Conservation (phyloP, 306 rosid genomes). For the Malus asiatica region DNA sequence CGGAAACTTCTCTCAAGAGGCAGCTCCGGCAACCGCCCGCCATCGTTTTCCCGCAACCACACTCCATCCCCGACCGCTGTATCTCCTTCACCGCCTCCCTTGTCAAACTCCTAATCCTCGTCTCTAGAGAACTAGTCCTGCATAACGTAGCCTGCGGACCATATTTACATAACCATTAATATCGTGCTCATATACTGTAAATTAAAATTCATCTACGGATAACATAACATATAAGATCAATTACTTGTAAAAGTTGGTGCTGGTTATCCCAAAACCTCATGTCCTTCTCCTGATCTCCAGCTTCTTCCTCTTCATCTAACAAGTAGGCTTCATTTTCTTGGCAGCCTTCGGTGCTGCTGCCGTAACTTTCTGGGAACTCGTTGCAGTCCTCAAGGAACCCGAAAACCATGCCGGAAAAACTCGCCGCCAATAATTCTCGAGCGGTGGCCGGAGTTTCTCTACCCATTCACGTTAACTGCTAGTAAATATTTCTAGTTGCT, state of each 20-base stretch:
- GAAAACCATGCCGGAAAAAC: slow-evolving; percentile 47
- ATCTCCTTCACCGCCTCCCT: slow-evolving; percentile 46
- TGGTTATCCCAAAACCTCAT: slow-evolving; percentile 64
- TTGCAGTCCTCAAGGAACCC: slow-evolving; percentile 44
- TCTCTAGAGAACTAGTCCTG: slow-evolving; percentile 47
- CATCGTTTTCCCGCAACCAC: slow-evolving; percentile 46
- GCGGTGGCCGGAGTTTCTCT: slow-evolving; percentile 2
- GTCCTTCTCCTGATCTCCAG: slow-evolving; percentile 21
- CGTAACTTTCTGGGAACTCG: slow-evolving; percentile 9
- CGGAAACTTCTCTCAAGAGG: slow-evolving; percentile 50
- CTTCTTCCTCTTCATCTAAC: slow-evolving; percentile 30
- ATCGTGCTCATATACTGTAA: neutral
- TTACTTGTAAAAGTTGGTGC: slow-evolving; percentile 58
- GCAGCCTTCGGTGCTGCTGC: slow-evolving; percentile 22
- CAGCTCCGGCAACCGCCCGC: slow-evolving; percentile 44
- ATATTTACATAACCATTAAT: neutral
- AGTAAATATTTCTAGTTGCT: neutral
- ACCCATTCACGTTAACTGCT: neutral
- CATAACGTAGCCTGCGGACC: slow-evolving; percentile 32
- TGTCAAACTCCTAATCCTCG: slow-evolving; percentile 44
- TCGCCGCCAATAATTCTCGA: neutral
- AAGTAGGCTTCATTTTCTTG: slow-evolving; percentile 11
- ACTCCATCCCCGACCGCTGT: slow-evolving; percentile 19
- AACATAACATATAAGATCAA: neutral
- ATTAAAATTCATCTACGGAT: neutral